phyloP scores from a whole-genome alignment of 2,329 filamentous ascomycete genomes.

The Phialemoniopsis sp. region DNA sequence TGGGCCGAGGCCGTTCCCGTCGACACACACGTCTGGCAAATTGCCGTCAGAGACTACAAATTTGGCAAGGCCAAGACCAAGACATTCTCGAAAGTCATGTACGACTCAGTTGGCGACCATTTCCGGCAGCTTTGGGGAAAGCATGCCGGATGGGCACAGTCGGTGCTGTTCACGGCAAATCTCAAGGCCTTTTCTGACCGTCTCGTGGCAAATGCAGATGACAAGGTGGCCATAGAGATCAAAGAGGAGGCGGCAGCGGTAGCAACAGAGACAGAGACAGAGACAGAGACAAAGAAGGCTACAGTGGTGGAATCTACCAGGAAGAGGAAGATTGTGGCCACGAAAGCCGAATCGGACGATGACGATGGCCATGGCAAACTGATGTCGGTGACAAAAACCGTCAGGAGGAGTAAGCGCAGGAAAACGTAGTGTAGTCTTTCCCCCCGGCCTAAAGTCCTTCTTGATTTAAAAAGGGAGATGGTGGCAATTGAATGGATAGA shows the following conservation, averaged over 20 bases:
- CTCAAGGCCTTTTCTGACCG: conserved; percentile 77
- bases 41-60: conserved; percentile 91
- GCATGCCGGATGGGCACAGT: conserved; percentile 96
- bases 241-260: conserved; percentile 18
- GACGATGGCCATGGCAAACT: not conserved
- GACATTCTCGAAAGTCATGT: conserved; percentile 82
- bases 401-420: conserved; percentile 8
- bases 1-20: conserved; percentile 96
- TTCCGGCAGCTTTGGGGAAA: conserved; percentile 88
- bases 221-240: conserved; percentile 9
- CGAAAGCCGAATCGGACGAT: conserved; percentile 1
- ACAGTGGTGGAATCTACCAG: not conserved
- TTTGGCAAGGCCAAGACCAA: conserved; percentile 79
- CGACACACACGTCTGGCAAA: conserved; percentile 98
- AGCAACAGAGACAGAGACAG: no score
- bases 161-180: conserved; percentile 92
- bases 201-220: conserved; percentile 30
- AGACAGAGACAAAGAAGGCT: conserved; percentile 18
- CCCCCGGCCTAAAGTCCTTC: no score
- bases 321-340: conserved; percentile 2
- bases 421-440: no score
- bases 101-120: conserved; percentile 85
- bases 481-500: no score
- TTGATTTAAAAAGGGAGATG: no score
- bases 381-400: not conserved